A percentile compares a stretch with the other conserved stretches of the same genome.
Evolutionary conservation across 2,329 filamentous ascomycete species (phyloP).

Genomic region (Fusarium sp.): DNA sequence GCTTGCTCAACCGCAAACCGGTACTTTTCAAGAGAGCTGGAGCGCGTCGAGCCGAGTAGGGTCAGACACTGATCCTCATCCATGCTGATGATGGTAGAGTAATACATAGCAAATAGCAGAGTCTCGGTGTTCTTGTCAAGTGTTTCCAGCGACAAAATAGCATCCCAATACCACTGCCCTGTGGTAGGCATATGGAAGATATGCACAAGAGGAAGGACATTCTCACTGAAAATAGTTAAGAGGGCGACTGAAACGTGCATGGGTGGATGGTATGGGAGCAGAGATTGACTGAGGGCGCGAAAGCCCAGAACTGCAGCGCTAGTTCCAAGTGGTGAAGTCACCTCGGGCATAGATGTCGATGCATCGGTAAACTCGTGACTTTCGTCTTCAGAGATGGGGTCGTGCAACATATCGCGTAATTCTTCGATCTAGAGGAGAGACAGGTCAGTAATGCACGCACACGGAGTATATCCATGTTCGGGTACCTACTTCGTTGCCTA

Average conservation of each 20-base stretch:
- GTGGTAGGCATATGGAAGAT: neutral
- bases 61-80: neutral
- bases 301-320: neutral
- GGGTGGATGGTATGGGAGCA: neutral
- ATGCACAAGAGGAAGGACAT: neutral
- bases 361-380: neutral
- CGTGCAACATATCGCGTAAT: neutral
- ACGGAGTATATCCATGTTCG: fast-evolving
- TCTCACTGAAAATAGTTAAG: neutral
- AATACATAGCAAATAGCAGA: neutral
- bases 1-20: constrained; percentile 3
- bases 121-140: neutral
- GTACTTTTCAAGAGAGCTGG: neutral
- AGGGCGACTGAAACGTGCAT: neutral
- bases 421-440: neutral
- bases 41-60: neutral
- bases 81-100: neutral
- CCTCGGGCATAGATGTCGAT: neutral
- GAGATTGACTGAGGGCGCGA: neutral
- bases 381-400: neutral
- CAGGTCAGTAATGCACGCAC: fast-evolving
- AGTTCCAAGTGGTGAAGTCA: neutral
- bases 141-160: neutral
- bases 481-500: neutral
- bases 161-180: neutral